Percentiles rank a stretch among this genome's conserved stretches.
Conservation (phyloP, 192 early-diverging fungal species). For the Coemansia sp. region DNA sequence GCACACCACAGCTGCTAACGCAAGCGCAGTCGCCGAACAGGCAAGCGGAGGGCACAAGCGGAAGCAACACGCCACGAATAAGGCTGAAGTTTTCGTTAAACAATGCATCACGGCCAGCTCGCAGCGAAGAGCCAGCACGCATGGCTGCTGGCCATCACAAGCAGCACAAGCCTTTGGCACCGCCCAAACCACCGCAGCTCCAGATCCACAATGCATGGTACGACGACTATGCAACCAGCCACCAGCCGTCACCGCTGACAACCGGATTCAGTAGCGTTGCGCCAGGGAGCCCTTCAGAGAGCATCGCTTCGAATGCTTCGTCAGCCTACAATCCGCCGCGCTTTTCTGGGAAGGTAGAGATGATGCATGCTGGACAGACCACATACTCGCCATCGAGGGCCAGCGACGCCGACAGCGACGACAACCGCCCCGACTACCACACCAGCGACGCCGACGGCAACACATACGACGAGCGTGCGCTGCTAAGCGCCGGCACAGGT, state of each 20-base stretch:
- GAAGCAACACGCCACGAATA: conserved; percentile 29
- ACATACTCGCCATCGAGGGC: conserved; percentile 25
- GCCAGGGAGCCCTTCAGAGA: conserved; percentile 22
- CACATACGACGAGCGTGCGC: conserved; percentile 12
- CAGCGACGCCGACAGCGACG: conserved; percentile 38
- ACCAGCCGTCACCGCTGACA: neutral
- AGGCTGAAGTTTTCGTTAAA: conserved; percentile 45
- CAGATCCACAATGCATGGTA: conserved; percentile 7
- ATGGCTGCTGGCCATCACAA: neutral
- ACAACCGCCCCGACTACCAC: neutral
- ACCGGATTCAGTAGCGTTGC: conserved; percentile 8
- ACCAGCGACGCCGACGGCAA: conserved; percentile 23
- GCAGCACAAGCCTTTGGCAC: neutral
- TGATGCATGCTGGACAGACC: neutral
- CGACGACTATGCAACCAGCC: conserved; percentile 2
- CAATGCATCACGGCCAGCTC: neutral
- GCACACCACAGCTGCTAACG: neutral
- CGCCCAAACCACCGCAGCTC: neutral
- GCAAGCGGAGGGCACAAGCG: conserved; percentile 2
- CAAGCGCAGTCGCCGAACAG: neutral
- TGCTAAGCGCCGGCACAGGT: neutral
- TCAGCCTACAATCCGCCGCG: conserved; percentile 7
- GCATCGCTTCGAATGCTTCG: conserved; percentile 15
- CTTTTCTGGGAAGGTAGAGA: neutral
- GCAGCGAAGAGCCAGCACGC: neutral